Evolutionary conservation across 176 grass and related monocot species (phyloP), one percentile per base, ranked within the genome.

Genomic region (Musa beccarii): DNA sequence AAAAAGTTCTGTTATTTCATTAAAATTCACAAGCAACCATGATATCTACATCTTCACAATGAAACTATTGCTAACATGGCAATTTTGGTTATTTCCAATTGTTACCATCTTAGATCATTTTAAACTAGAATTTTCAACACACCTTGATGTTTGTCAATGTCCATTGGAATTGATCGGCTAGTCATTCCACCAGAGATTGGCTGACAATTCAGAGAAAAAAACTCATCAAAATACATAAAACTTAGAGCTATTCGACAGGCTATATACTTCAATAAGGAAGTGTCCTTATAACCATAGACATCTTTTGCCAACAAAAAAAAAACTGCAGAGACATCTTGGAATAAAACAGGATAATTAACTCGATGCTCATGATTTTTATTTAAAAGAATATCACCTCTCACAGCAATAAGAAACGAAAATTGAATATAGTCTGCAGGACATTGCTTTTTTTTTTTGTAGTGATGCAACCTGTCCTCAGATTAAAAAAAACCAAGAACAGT

Each of bases 141-240:
- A 86, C 79, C 79, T 75, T 75, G 72, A 86, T 75, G 69, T 83
- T 92, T 90, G 54, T 84, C 83, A 69, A 73, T 51, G 81, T 88
- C 81, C 79, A 52, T 56, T 70, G 84, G 74, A 75, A 71, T 68
- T 83, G 84, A 75, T 83, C 81, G 79, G 72, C 76, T 69, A 90
- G 62, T 66, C 75, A 85, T 72, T 72, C 59, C 89, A 64, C 85
- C 83, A 81, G 85, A 76, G 80, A 84, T 80, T 55, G 83, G 71
- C 89, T 88, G 83, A 63, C 80, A 77, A 76, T 57, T 20, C 68
- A 70, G 68, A 51, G 1, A 20, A 51, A 11, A 28, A 68, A 11
- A 15, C 1, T 66, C 63, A 66, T 29, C 11, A 26, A 25, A 23
- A 24, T 10, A 26, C 2, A 66, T 66, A 11, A 14, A 43, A 43